These are phyloP conservation scores for Plantago elongata DNA, from an alignment of 257 asterid genomes.

Conservation along the genomic window DNA sequence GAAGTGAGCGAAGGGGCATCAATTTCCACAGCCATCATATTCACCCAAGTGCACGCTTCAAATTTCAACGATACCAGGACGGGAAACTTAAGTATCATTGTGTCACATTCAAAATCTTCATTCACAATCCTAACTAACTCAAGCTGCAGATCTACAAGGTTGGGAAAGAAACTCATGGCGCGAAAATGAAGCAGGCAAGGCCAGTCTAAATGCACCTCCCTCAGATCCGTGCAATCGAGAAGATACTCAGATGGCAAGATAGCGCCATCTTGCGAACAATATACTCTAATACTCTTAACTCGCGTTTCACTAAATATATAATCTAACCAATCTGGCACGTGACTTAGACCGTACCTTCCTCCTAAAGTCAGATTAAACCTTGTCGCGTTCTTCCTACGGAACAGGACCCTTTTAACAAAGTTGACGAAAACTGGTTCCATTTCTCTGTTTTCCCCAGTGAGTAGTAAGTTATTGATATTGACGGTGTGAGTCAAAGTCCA, in stretches of 20 bases:
- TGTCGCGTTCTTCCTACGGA: not conserved
- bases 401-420: not conserved
- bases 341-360: not conserved
- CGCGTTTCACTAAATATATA: not conserved
- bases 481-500: not conserved
- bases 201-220: not conserved
- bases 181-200: not conserved
- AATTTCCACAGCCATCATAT: not conserved
- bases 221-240: not conserved
- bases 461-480: not conserved
- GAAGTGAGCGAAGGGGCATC: not conserved
- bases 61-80: not conserved
- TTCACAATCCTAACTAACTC: not conserved
- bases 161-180: not conserved
- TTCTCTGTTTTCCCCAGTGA: not conserved
- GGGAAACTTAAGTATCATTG: not conserved
- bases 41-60: not conserved
- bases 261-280: not conserved
- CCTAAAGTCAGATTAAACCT: no score
- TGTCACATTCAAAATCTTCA: not conserved
- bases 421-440: not conserved
- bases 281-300: not conserved
- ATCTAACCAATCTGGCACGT: not conserved
- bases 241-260: not conserved
- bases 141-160: not conserved